Conservation (phyloP, 1,284 basidiomycete species). For the Amylostereum chailletii region DNA sequence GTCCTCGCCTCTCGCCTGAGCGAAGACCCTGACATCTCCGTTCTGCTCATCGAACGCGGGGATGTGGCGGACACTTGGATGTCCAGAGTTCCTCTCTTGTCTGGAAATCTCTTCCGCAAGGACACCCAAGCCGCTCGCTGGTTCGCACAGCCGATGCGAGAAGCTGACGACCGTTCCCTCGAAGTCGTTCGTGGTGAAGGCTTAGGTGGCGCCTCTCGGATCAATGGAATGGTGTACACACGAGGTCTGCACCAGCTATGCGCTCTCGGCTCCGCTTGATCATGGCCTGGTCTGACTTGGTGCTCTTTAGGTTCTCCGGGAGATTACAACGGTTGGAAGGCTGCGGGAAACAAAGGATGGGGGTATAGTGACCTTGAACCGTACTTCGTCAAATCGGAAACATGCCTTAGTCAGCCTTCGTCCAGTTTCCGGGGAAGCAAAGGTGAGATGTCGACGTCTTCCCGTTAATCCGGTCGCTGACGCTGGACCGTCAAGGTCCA, state of each 20-base stretch:
- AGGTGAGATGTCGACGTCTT: slow-evolving; percentile 7
- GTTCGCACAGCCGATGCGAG: neutral
- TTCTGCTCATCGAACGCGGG: neutral
- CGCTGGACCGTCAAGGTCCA: too few relatives aligned
- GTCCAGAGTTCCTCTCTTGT: neutral
- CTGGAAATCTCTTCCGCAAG: neutral
- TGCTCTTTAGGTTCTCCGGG: neutral
- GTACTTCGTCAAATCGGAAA: slow-evolving; percentile 2
- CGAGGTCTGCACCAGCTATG: neutral
- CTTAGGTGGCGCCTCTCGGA: neutral
- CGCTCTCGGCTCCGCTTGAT: neutral
- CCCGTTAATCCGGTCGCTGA: too few relatives aligned
- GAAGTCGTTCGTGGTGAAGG: neutral
- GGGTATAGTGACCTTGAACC: neutral
- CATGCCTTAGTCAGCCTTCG: slow-evolving; percentile 4
- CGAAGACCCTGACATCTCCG: neutral
- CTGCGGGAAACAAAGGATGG: neutral
- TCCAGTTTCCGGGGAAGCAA: slow-evolving; percentile 12
- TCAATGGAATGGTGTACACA: neutral
- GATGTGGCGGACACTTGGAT: neutral
- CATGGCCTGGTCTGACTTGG: neutral
- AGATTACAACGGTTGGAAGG: neutral
- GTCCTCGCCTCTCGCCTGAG: slow-evolving; percentile 6
- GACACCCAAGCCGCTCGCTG: neutral
- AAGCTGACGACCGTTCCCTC: neutral